Percentiles rank a stretch among this genome's conserved stretches.
These are phyloP conservation scores for Vicia villosa DNA, from an alignment of 306 rosid species.

Conservation along the genomic window DNA sequence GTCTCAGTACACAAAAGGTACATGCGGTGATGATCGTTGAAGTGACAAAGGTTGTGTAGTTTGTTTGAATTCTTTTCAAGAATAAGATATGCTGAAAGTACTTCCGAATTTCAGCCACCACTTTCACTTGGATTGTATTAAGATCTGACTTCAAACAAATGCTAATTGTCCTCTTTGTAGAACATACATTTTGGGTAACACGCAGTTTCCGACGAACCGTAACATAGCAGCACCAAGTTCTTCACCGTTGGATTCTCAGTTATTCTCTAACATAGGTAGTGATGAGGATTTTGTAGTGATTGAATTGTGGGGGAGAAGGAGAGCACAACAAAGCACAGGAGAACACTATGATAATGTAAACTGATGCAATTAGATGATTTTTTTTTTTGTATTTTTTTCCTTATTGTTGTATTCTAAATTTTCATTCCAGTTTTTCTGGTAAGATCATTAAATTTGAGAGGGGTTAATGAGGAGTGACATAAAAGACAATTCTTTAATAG, in stretches of 20 bases:
- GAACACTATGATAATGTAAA: constrained; percentile 12
- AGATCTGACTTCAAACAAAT: constrained; percentile 65
- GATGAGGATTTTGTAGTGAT: constrained; percentile 80
- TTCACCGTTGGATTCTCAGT: constrained; percentile 71
- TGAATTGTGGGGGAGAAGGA: constrained; percentile 52
- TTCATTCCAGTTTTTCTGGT: not conserved
- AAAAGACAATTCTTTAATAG: not conserved
- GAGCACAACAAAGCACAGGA: too few species aligned
- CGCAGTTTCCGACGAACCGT: constrained; percentile 39
- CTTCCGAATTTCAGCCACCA: constrained; percentile 62
- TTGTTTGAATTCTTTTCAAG: constrained; percentile 61
- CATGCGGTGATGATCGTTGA: constrained; percentile 35
- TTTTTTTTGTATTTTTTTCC: not conserved
- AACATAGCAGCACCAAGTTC: constrained; percentile 77
- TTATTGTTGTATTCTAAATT: not conserved
- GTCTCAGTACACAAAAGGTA: constrained; percentile 47
- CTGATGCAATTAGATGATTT: not conserved
- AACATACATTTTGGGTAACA: constrained; percentile 52
- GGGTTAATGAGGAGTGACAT: not conserved
- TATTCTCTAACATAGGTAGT: constrained; percentile 52
- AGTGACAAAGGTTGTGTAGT: constrained; percentile 58
- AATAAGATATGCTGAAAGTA: constrained; percentile 50
- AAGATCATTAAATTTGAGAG: not conserved
- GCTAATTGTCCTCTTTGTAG: constrained; percentile 72
- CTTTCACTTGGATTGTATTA: constrained; percentile 72